Evolutionary conservation across 106 monocot genomes (phyloP).

Genomic region (Cymbidium sinense): DNA sequence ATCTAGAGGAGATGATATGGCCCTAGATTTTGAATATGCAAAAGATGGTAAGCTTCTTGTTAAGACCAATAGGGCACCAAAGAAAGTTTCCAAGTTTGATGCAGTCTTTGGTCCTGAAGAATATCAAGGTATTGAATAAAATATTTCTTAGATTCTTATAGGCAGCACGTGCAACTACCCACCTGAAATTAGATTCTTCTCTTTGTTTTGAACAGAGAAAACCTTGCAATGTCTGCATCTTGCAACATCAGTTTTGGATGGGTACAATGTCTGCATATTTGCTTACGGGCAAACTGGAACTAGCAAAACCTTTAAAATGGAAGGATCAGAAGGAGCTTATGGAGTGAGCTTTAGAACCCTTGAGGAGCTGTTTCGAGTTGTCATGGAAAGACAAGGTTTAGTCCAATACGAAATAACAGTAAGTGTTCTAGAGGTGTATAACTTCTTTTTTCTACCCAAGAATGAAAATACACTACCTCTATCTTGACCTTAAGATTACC

Average conservation of each 20-base stretch:
- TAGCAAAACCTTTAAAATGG: slow-evolving; percentile 95
- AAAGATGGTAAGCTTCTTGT: slow-evolving; percentile 77
- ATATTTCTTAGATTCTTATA: background rate
- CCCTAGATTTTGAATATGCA: slow-evolving; percentile 74
- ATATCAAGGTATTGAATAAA: slow-evolving; percentile 59
- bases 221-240: slow-evolving; percentile 67
- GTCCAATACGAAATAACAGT: slow-evolving; percentile 61
- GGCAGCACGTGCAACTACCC: background rate
- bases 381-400: slow-evolving; percentile 55
- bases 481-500: slow-evolving; percentile 2
- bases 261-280: slow-evolving; percentile 95
- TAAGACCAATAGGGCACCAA: slow-evolving; percentile 52
- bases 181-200: background rate
- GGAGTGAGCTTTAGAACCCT: slow-evolving; percentile 88
- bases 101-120: slow-evolving; percentile 71
- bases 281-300: slow-evolving; percentile 95
- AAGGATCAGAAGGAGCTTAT: slow-evolving; percentile 66
- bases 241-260: slow-evolving; percentile 83
- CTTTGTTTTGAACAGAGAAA: slow-evolving; percentile 50
- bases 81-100: slow-evolving; percentile 82
- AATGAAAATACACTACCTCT: background rate
- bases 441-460: background rate
- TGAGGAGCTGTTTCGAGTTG: slow-evolving; percentile 77
- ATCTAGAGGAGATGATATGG: slow-evolving; percentile 42
- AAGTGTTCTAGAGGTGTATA: slow-evolving; percentile 81